A percentile compares a stretch with the other conserved stretches of the same genome.
phyloP scores from a whole-genome alignment of 306 rosid species.

The Hippophae rhamnoides region DNA sequence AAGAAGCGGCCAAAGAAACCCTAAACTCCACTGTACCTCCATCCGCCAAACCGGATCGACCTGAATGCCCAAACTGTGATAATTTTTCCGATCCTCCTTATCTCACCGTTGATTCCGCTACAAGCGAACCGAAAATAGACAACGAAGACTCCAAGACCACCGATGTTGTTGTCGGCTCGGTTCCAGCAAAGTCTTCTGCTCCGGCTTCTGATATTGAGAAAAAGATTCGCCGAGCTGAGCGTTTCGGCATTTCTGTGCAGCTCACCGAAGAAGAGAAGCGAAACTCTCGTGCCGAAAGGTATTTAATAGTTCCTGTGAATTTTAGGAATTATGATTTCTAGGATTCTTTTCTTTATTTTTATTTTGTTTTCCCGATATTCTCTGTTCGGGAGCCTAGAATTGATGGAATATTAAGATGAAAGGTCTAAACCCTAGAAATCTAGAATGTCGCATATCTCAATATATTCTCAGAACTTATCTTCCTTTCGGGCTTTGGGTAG shows the following conservation, averaged over 20 bases:
- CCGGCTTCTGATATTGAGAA: constrained; percentile 45
- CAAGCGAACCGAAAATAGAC: constrained; percentile 17
- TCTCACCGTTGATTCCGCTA: background rate
- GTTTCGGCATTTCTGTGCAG: constrained; percentile 78
- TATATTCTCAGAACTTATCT: too few relatives aligned
- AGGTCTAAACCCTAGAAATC: too few relatives aligned
- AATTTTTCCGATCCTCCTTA: constrained; percentile 9
- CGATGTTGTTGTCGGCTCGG: constrained; percentile 3
- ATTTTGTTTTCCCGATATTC: background rate
- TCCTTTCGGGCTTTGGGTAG: too few relatives aligned
- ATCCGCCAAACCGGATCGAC: constrained; percentile 21
- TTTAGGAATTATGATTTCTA: background rate
- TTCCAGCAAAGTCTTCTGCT: constrained; percentile 12
- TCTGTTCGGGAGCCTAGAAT: background rate
- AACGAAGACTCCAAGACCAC: constrained; percentile 24
- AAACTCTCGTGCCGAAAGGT: constrained; percentile 89
- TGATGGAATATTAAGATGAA: background rate
- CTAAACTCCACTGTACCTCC: constrained; percentile 24
- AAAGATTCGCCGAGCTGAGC: constrained; percentile 85
- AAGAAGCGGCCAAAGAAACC: constrained; percentile 54
- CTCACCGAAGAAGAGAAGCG: constrained; percentile 74
- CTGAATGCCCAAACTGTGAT: constrained; percentile 5
- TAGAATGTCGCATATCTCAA: too few relatives aligned
- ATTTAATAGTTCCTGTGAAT: background rate
- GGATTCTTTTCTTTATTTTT: background rate